A percentile compares a stretch with the other conserved stretches of the same genome.
Conservation (phyloP, 805 yeast species). For the Kodamaea neixiangensis region DNA sequence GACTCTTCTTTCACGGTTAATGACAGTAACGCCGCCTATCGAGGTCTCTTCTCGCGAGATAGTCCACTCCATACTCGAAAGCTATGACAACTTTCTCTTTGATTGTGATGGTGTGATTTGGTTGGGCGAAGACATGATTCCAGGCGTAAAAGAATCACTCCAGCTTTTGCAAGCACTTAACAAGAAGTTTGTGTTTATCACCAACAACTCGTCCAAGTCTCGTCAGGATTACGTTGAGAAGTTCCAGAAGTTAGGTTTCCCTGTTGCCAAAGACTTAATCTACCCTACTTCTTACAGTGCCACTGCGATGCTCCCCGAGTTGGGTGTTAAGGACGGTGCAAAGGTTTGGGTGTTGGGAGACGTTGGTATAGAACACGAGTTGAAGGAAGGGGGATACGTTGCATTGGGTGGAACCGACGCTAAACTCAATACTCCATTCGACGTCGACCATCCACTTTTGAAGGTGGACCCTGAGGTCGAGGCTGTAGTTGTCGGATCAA, state of each 20-base stretch:
- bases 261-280: slow-evolving; percentile 27
- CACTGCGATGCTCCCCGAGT: slow-evolving; percentile 21
- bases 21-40: slow-evolving; percentile 8
- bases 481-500: slow-evolving; percentile 44
- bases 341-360: slow-evolving; percentile 46
- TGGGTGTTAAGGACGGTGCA: slow-evolving; percentile 26
- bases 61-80: slow-evolving; percentile 18
- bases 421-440: slow-evolving; percentile 26
- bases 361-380: slow-evolving; percentile 37
- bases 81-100: slow-evolving; percentile 40
- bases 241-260: slow-evolving; percentile 33
- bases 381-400: slow-evolving; percentile 31
- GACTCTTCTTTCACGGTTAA: not conserved
- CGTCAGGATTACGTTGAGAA: slow-evolving; percentile 33
- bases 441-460: slow-evolving; percentile 26
- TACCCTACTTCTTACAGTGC: slow-evolving; percentile 44
- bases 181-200: slow-evolving; percentile 36
- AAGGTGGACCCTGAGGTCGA: slow-evolving; percentile 38
- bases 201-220: slow-evolving; percentile 41
- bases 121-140: slow-evolving; percentile 37
- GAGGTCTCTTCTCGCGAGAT: not conserved
- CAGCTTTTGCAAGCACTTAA: slow-evolving; percentile 21
- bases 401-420: slow-evolving; percentile 39
- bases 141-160: slow-evolving; percentile 33
- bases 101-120: slow-evolving; percentile 48